Base-by-base conservation (phyloP, 176 grass and related monocot genomes). In the Bothriochloa decipiens region DNA sequence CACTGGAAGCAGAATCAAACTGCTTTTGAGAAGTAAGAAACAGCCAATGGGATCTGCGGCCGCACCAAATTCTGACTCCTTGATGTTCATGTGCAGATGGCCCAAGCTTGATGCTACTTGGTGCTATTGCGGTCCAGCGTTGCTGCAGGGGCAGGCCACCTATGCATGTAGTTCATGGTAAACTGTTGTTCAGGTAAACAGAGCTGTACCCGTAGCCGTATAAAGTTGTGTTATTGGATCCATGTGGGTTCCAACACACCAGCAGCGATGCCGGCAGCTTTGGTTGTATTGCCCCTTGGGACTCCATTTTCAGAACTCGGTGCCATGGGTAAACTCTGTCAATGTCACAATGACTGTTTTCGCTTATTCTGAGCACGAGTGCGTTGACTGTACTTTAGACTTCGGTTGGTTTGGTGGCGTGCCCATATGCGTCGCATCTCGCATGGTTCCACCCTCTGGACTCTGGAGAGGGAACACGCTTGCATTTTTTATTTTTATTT, bases 81-180 rank as follows among this genome's bases (percentile, higher is more conserved):
- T 13, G 25, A 72, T 74, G 68, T 69, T 87, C 49, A 11, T 75
- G 39, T 33, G 81, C 81, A 84, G 84, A 74, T 87, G 68, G 75
- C 37, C 61, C 84, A 75, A 23, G 81, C 37, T 29, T 69, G 84
- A 87, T 69, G 79, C 20, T 57, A 53, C 65, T 22, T 22, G 2
- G 26, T 49, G 23, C 58, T 77, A 35, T 23, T 67, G 65, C 35
- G 36, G 27, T 70, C 20, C 41, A 82, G 67, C 55, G 33, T 12
- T 28, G 12, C 25, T 15, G 13, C 36, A 74, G 58, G 33, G 42
- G 57, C 28, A 12, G n/a, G 47, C 55, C 43, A 36, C 64, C 26
- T 20, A 52, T 70, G 40, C 61, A 49, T 75, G 65, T 81, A 80
- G 28, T 69, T 69, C 63, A 13, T 70, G n/a, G 28, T 1, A 18